Conservation (phyloP, 345 rosid species). For the Barbarea vulgaris region DNA sequence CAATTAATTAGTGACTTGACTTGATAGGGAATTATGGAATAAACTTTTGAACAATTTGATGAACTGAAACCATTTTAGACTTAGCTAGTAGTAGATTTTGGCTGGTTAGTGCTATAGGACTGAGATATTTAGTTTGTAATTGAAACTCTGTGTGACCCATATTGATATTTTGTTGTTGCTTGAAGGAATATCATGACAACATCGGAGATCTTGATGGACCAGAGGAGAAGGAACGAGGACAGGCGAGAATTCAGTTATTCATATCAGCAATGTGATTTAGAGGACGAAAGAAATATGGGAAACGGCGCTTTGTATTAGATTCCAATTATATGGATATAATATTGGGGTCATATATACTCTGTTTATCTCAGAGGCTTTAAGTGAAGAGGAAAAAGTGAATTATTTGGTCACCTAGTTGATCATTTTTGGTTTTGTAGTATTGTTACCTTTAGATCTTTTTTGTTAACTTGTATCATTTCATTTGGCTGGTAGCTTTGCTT, state of each 20-base stretch:
- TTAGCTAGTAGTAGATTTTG: not conserved
- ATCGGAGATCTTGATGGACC: slow-evolving; percentile 93
- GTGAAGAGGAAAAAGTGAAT: not conserved
- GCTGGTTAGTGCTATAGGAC: not conserved
- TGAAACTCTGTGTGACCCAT: not conserved
- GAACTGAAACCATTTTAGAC: slow-evolving; percentile 1
- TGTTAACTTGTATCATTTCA: not conserved
- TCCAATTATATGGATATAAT: not conserved
- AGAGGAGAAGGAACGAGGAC: slow-evolving; percentile 89
- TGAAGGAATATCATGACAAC: slow-evolving; percentile 91
- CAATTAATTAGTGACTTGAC: not conserved
- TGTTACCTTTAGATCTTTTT: not conserved
- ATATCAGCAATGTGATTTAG: slow-evolving; percentile 60
- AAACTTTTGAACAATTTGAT: not conserved
- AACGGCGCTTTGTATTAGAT: slow-evolving; percentile 10
- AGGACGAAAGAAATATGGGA: not conserved
- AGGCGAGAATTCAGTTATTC: slow-evolving; percentile 69
- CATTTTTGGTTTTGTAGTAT: not conserved
- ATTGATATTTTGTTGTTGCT: not conserved
- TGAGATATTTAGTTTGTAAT: not conserved
- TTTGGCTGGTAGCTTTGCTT: not conserved
- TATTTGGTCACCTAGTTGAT: not conserved
- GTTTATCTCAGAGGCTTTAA: not conserved
- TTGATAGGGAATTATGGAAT: not conserved
- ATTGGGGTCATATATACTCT: not conserved